A percentile compares a stretch with the other conserved stretches of the same genome.
These are phyloP conservation scores for Naganishia vaughanmartiniae DNA, from an alignment of 768 basidiomycete genomes.

Conservation along the genomic window DNA sequence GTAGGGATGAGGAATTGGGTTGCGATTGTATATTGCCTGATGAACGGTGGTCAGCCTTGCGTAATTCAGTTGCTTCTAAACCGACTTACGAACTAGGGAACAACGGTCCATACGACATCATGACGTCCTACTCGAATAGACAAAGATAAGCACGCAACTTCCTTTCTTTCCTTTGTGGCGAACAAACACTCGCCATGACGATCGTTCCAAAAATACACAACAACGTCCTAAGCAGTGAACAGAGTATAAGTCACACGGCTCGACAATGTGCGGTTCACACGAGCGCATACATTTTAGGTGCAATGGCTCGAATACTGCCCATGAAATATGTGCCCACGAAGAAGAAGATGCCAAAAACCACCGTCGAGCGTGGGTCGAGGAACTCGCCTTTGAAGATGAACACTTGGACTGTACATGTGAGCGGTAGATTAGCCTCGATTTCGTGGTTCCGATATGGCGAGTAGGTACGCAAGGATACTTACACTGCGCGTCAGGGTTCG, in stretches of 20 bases:
- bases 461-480: conserved; percentile 38
- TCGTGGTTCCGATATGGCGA: not conserved
- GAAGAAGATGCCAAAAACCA: conserved; percentile 59
- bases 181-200: conserved; percentile 49
- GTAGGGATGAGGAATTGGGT: conserved; percentile 55
- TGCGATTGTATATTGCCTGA: conserved; percentile 27
- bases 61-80: not conserved
- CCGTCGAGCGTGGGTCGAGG: conserved; percentile 57
- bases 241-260: not conserved
- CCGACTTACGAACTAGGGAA: conserved; percentile 55
- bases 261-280: not conserved
- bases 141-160: not conserved
- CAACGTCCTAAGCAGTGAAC: conserved; percentile 43
- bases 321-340: conserved; percentile 56
- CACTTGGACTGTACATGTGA: conserved; percentile 40
- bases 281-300: conserved; percentile 54
- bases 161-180: not conserved
- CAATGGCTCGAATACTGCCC: conserved; percentile 57
- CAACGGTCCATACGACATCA: conserved; percentile 56
- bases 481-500: conserved; percentile 46
- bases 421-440: not conserved
- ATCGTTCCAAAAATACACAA: conserved; percentile 58
- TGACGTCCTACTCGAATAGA: conserved; percentile 30
- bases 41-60: not conserved
- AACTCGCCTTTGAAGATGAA: conserved; percentile 59